phyloP scores from a whole-genome alignment of 805 yeast species.

The Barnettozyma californica region DNA sequence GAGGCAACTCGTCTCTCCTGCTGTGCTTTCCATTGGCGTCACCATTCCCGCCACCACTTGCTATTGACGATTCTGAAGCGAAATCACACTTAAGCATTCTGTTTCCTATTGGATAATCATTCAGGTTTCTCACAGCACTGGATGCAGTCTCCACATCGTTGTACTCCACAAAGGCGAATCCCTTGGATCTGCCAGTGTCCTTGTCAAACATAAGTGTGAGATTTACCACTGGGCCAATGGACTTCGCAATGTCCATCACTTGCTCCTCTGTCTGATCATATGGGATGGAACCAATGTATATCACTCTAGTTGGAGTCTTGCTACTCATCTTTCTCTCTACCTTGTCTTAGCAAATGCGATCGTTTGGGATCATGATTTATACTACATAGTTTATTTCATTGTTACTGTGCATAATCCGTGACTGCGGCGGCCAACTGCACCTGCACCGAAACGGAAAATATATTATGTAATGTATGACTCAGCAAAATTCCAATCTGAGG shows the following conservation, averaged over 20 bases:
- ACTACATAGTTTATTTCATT: not conserved
- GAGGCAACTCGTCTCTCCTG: conserved; percentile 32
- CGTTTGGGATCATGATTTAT: not conserved
- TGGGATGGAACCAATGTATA: conserved; percentile 84
- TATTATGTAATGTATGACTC: too few species aligned
- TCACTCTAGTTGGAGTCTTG: conserved; percentile 36
- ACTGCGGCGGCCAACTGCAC: not conserved
- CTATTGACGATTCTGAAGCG: conserved; percentile 43
- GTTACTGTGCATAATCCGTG: not conserved
- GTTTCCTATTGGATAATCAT: conserved; percentile 70
- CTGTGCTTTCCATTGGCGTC: conserved; percentile 7
- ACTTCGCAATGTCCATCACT: conserved; percentile 74
- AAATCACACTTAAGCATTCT: conserved; percentile 72
- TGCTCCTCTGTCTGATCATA: conserved; percentile 93
- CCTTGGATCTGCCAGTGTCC: conserved; percentile 85
- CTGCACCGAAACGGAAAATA: not conserved
- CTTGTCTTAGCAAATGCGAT: too few species aligned
- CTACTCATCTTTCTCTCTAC: conserved; percentile 5
- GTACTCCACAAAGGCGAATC: conserved; percentile 84
- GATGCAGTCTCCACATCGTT: conserved; percentile 76
- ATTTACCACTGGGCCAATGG: conserved; percentile 83
- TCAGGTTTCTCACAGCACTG: conserved; percentile 84
- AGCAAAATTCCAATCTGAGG: too few species aligned
- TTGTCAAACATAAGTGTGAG: conserved; percentile 79
- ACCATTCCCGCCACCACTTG: conserved; percentile 1